phyloP scores from a whole-genome alignment of 768 basidiomycete species.

The Crepidotus variabilis region DNA sequence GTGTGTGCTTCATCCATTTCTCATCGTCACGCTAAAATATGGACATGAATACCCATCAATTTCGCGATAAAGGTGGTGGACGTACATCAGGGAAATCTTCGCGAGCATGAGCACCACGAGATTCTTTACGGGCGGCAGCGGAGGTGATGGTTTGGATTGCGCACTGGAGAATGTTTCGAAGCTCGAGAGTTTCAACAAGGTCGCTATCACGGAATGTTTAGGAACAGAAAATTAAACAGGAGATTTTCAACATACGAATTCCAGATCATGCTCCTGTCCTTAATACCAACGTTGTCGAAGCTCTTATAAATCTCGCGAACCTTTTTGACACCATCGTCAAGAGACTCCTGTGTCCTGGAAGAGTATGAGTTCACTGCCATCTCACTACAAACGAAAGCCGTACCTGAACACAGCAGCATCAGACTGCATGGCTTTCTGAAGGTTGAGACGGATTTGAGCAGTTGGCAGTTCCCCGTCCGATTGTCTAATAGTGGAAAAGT shows the following conservation, averaged over 20 bases:
- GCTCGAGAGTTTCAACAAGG: slow-evolving; percentile 94
- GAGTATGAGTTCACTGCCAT: background rate
- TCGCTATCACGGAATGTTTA: slow-evolving; percentile 51
- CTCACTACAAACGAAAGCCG: background rate
- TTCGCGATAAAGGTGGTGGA: slow-evolving; percentile 6
- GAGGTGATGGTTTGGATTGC: slow-evolving; percentile 95
- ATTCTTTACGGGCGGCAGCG: slow-evolving; percentile 93
- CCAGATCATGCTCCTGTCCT: slow-evolving; percentile 99
- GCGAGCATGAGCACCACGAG: slow-evolving; percentile 97
- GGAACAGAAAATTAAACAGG: background rate
- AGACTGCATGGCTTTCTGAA: slow-evolving; percentile 99
- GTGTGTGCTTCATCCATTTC: slow-evolving; percentile 92
- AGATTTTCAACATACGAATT: slow-evolving; percentile 68
- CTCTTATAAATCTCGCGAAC: slow-evolving; percentile 83
- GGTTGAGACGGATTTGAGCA: slow-evolving; percentile 85
- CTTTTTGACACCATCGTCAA: slow-evolving; percentile 92
- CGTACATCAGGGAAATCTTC: slow-evolving; percentile 94
- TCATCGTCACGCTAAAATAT: slow-evolving; percentile 78
- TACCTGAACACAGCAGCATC: slow-evolving; percentile 97
- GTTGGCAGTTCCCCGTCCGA: slow-evolving; percentile 82
- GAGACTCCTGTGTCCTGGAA: slow-evolving; percentile 75
- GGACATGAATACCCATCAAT: slow-evolving; percentile 1
- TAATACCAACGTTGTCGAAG: slow-evolving; percentile 90
- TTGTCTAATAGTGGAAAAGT: slow-evolving; percentile 41
- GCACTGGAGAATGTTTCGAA: slow-evolving; percentile 92